A percentile compares a stretch with the other conserved stretches of the same genome.
phyloP scores from a whole-genome alignment of 2,329 filamentous ascomycete species.

The Fusarium napiforme region DNA sequence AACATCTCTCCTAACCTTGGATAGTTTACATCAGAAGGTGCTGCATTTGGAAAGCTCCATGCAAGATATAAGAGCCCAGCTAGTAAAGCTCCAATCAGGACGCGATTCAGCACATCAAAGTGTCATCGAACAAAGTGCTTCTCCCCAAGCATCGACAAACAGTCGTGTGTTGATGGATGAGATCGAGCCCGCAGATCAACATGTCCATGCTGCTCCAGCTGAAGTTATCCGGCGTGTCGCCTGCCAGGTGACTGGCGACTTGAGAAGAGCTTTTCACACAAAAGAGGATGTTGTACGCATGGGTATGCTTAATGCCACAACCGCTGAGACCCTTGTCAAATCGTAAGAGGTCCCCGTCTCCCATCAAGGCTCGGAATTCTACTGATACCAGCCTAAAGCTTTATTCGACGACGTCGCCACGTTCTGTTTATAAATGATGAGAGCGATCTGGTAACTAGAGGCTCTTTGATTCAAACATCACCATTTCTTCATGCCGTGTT shows the following conservation, averaged over 20 bases:
- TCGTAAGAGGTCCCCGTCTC: background rate
- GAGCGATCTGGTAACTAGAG: constrained; percentile 18
- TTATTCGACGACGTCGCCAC: constrained; percentile 20
- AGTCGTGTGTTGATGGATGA: background rate
- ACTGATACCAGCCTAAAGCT: background rate
- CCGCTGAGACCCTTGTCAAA: constrained; percentile 19
- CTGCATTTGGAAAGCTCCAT: constrained; percentile 21
- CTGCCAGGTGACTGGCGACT: constrained; percentile 19
- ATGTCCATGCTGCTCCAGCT: constrained; percentile 22
- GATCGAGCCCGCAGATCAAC: constrained; percentile 18
- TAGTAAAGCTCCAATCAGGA: background rate
- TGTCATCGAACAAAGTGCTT: background rate
- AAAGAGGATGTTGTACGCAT: constrained; percentile 20
- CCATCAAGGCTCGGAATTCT: background rate
- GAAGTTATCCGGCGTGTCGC: constrained; percentile 29
- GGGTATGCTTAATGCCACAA: constrained; percentile 13
- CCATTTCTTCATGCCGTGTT: constrained; percentile 55
- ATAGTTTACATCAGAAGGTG: constrained; percentile 24
- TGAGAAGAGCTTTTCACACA: constrained; percentile 18
- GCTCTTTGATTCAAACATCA: constrained; percentile 48
- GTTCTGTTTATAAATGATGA: constrained; percentile 20
- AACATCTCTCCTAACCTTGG: background rate
- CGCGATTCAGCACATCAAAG: background rate
- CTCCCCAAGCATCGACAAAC: background rate
- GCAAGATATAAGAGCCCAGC: constrained; percentile 12